A percentile compares a stretch with the other conserved stretches of the same genome.
phyloP scores from a whole-genome alignment of 2,329 filamentous ascomycete genomes.

The Piedraia hortae region DNA sequence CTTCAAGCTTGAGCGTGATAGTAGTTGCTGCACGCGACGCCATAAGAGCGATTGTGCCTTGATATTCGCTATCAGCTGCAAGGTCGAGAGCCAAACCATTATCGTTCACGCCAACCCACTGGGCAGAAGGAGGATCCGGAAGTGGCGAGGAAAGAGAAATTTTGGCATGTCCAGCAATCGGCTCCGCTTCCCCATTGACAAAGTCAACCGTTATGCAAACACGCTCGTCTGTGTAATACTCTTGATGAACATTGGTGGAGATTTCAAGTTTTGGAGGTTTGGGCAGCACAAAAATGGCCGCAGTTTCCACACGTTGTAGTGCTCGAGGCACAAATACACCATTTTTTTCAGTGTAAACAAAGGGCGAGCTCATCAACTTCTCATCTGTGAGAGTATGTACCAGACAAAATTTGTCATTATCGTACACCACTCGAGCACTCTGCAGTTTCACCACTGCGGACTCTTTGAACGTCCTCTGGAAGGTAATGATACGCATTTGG shows the following conservation, averaged over 20 bases:
- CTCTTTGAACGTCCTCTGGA: conserved; percentile 45
- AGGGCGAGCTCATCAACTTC: conserved; percentile 1
- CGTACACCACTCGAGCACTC: conserved; percentile 34
- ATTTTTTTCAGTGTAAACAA: conserved; percentile 3
- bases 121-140: conserved; percentile 2
- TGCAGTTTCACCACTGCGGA: conserved; percentile 46
- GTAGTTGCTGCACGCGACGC: neutral
- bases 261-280: conserved; percentile 82
- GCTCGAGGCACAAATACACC: conserved; percentile 3
- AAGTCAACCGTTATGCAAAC: conserved; percentile 43
- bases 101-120: conserved; percentile 5
- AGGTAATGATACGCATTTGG: conserved; percentile 18
- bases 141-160: conserved; percentile 18
- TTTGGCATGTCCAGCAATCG: conserved; percentile 39
- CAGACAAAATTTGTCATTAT: conserved; percentile 37
- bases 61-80: conserved; percentile 24
- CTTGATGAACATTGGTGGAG: conserved; percentile 30
- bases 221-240: conserved; percentile 66
- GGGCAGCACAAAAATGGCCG: conserved; percentile 45
- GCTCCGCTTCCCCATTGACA: conserved; percentile 58
- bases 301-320: conserved; percentile 18
- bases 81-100: conserved; percentile 11
- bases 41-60: neutral
- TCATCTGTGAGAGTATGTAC: conserved; percentile 29
- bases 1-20: conserved; percentile 37